Percentiles rank a stretch among this genome's conserved stretches.
phyloP scores from a whole-genome alignment of 805 yeast species.

The Nakazawaea sp. region DNA sequence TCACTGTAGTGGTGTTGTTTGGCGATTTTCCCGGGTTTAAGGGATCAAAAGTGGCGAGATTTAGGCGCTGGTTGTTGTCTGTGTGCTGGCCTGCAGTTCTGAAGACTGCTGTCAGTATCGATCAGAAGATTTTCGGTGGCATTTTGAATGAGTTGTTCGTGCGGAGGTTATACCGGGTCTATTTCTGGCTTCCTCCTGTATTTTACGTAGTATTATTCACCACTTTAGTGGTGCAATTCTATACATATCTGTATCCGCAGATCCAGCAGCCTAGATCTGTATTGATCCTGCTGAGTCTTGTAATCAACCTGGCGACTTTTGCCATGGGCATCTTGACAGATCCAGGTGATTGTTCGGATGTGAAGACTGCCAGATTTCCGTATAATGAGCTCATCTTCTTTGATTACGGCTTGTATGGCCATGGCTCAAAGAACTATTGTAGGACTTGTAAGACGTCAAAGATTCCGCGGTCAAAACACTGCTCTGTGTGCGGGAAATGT shows the following conservation, averaged over 20 bases:
- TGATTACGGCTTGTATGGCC: conserved; percentile 19
- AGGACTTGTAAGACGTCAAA: conserved; percentile 66
- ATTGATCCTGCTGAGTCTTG: conserved; percentile 26
- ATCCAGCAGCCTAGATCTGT: conserved; percentile 3
- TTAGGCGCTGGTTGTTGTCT: no score
- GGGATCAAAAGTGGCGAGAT: conserved; percentile 19
- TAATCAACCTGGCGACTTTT: conserved; percentile 27
- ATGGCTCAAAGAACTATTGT: conserved; percentile 33
- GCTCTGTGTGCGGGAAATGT: conserved; percentile 63
- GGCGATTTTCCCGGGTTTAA: conserved; percentile 41
- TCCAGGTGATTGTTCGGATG: conserved; percentile 30
- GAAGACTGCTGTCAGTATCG: no score
- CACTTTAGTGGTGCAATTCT: conserved; percentile 18
- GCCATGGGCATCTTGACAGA: conserved; percentile 30
- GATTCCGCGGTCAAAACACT: conserved; percentile 71
- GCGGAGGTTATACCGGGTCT: background rate
- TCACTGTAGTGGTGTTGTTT: conserved; percentile 30
- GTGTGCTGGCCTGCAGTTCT: no score
- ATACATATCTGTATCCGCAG: conserved; percentile 16
- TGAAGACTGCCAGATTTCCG: conserved; percentile 20
- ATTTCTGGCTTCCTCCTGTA: conserved; percentile 8
- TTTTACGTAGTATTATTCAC: conserved; percentile 2
- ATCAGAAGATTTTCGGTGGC: conserved; percentile 19
- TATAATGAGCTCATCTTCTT: conserved; percentile 38
- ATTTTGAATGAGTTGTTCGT: conserved; percentile 21